A percentile compares a stretch with the other conserved stretches of the same genome.
Conservation (phyloP, 768 basidiomycete genomes). For the Leccinum disarticulatum region DNA sequence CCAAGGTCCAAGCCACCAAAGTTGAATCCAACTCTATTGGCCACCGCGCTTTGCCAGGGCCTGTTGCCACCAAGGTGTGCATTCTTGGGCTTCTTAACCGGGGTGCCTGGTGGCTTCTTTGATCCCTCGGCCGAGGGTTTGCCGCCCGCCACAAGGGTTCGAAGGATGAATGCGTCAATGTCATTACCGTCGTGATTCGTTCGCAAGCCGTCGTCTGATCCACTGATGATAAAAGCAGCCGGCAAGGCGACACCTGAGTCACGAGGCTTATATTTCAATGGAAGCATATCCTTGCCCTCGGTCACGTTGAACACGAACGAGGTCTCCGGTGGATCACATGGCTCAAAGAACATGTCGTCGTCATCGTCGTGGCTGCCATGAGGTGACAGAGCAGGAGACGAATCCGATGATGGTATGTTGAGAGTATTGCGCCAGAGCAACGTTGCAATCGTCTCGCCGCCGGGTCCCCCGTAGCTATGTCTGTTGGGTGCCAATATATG, state of each 20-base stretch:
- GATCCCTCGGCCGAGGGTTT: too few species aligned
- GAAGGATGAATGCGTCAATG: slow-evolving; percentile 71
- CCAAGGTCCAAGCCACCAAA: too few species aligned
- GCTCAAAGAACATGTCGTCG: slow-evolving; percentile 57
- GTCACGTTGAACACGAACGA: slow-evolving; percentile 61
- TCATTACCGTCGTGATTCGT: slow-evolving; percentile 35
- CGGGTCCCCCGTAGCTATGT: slow-evolving; percentile 65
- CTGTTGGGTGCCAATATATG: slow-evolving; percentile 44
- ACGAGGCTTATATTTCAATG: slow-evolving; percentile 68
- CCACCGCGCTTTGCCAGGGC: too few species aligned
- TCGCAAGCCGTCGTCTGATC: slow-evolving; percentile 39
- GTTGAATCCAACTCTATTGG: too few species aligned
- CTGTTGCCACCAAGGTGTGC: too few species aligned
- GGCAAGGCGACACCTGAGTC: slow-evolving; percentile 73
- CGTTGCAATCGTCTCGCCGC: slow-evolving; percentile 31
- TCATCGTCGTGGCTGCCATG: slow-evolving; percentile 42
- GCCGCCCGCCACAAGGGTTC: slow-evolving; percentile 67
- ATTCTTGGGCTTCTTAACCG: too few species aligned
- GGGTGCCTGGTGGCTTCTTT: too few species aligned
- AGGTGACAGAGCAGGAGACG: slow-evolving; percentile 43
- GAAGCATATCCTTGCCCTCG: slow-evolving; percentile 41
- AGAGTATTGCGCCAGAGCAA: slow-evolving; percentile 40
- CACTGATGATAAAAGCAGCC: slow-evolving; percentile 37
- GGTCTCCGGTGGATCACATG: slow-evolving; percentile 41
- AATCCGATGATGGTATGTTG: slow-evolving; percentile 46